Base-by-base conservation (phyloP, 179 eudicot genomes). In the Gypsophila paniculata region DNA sequence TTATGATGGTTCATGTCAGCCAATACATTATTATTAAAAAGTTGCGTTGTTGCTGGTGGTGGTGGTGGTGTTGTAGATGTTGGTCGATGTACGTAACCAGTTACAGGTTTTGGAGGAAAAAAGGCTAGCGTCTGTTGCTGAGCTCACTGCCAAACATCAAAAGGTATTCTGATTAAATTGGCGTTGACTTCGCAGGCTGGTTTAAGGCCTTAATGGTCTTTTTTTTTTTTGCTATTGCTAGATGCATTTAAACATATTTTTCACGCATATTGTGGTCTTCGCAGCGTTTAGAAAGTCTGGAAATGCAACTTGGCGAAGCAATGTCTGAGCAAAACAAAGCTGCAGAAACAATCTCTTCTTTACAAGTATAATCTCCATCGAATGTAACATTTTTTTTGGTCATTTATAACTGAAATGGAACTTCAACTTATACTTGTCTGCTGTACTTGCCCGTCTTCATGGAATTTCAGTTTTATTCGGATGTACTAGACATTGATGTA, bases 21-120 rank as follows among this genome's bases (percentile, higher is more conserved):
- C 34, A 29, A 29, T 29, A 29, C 34, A 29, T 29, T 29, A 29
- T 29, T 29, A 29, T 29, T 29, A 1, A 29, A 29, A 29, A 29
- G 2, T 29, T 29, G 34, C 34, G 34, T 29, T 29, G 34, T 29
- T 29, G 34, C 34, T 29, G 34, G 34, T 29, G 34, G 19, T 44
- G 53, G 10, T 26, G 14, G 7, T 22, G 71, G 29, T 76, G 51
- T 42, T 69, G 48, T 82, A 95, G 99, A 90, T 86, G 98, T 75
- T 92, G 75, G 96, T 85, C 77, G 86, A 92, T 80, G 78, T 89
- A 89, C 83, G 74, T 72, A 86, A 85, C 57, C 80, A 78, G 61
- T 80, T 93, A 74, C 85, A 83, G 84, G 82, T 85, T 79, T 91
- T 91, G n/a, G 99, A 95, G 51, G 96, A 90, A 59, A 95, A 92